phyloP scores from a whole-genome alignment of 345 rosid species.

The Clarkia xantiana region DNA sequence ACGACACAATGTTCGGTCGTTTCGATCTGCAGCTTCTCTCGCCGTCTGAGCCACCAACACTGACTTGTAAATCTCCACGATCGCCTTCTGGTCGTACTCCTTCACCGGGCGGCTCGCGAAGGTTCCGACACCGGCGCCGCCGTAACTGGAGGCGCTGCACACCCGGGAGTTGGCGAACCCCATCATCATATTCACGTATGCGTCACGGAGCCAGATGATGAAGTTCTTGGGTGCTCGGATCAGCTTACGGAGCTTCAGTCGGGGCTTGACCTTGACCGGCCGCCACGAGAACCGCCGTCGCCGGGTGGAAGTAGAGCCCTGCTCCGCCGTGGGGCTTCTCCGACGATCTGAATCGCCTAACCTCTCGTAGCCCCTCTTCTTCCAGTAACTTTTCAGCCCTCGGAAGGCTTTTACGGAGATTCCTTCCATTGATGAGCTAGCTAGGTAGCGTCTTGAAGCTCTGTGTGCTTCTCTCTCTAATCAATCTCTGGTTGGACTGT shows the following conservation, averaged over 20 bases:
- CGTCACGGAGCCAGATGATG: slow-evolving; percentile 38
- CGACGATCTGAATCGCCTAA: slow-evolving; percentile 14
- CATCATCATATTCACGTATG: slow-evolving; percentile 48
- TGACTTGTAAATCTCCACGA: slow-evolving; percentile 58
- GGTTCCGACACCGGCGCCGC: not conserved
- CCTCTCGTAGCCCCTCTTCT: slow-evolving; percentile 27
- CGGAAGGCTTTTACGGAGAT: slow-evolving; percentile 21
- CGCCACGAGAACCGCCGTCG: slow-evolving; percentile 14
- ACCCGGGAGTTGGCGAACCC: slow-evolving; percentile 25
- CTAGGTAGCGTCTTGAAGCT: too few relatives aligned
- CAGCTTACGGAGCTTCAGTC: slow-evolving; percentile 14
- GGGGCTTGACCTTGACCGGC: slow-evolving; percentile 36
- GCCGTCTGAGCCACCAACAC: slow-evolving; percentile 33
- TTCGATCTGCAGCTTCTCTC: slow-evolving; percentile 17
- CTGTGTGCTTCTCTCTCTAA: not conserved
- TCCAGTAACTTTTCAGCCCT: slow-evolving; percentile 22
- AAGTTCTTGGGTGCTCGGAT: slow-evolving; percentile 22
- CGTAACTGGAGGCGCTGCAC: slow-evolving; percentile 12
- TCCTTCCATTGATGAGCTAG: slow-evolving; percentile 29
- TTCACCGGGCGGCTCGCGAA: slow-evolving; percentile 22
- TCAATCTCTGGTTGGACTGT: not conserved
- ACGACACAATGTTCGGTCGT: too few relatives aligned
- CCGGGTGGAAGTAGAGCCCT: slow-evolving; percentile 12
- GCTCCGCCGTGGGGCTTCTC: slow-evolving; percentile 16
- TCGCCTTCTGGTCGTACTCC: slow-evolving; percentile 46